Conservation (phyloP, 345 rosid species). For the Pelargonium nanum region DNA sequence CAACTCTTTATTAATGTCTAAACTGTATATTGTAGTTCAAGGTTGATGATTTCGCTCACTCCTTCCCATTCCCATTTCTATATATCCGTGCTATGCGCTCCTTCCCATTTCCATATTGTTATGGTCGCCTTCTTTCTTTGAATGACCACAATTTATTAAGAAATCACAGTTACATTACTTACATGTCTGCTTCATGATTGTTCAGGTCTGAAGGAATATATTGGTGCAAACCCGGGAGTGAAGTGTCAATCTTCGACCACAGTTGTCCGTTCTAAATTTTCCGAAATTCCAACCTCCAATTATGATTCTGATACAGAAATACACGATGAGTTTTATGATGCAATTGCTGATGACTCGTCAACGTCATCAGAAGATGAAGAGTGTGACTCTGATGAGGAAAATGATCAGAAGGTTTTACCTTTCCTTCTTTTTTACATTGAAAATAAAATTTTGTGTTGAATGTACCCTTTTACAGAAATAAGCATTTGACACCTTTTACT, state of each 20-base stretch:
- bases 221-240: constrained; percentile 82
- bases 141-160: neutral
- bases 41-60: no score
- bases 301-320: constrained; percentile 44
- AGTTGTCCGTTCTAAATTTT: constrained; percentile 44
- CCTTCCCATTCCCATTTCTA: no score
- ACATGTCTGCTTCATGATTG: constrained; percentile 11
- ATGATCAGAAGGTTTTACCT: constrained; percentile 33
- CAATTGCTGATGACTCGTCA: constrained; percentile 52
- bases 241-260: constrained; percentile 40
- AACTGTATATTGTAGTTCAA: no score
- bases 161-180: constrained; percentile 10
- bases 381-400: constrained; percentile 38
- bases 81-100: no score
- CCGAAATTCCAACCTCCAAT: constrained; percentile 29
- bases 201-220: constrained; percentile 86
- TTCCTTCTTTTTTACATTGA: constrained; percentile 8
- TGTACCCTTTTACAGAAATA: neutral
- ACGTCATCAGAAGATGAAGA: constrained; percentile 64
- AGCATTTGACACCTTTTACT: constrained; percentile 13
- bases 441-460: neutral
- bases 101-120: no score
- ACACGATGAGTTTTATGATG: constrained; percentile 90
- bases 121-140: neutral
- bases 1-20: no score